Conservation (phyloP, 306 rosid species). For the Phaseolus lunatus region DNA sequence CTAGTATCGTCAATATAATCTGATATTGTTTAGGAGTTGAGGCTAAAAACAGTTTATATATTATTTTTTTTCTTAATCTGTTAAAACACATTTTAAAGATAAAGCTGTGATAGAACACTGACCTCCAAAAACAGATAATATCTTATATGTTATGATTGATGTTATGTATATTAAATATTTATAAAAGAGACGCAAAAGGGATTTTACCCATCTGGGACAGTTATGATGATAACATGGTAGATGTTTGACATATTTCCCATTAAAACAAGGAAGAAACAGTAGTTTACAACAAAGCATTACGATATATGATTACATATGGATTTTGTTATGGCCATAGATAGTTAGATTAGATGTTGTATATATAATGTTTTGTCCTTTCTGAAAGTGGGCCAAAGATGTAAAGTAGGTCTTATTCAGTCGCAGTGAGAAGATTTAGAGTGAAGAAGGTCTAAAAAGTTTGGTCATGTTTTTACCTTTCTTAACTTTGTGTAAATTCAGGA, state of each 20-base stretch:
- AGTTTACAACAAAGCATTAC: background rate
- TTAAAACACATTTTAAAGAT: too few relatives aligned
- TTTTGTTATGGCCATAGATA: background rate
- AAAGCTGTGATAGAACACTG: too few relatives aligned
- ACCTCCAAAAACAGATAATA: too few relatives aligned
- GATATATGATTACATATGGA: background rate
- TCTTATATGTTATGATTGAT: too few relatives aligned
- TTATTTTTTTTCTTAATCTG: too few relatives aligned
- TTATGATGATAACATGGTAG: background rate
- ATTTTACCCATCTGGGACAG: too few relatives aligned
- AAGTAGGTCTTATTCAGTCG: background rate
- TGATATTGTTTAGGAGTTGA: too few relatives aligned
- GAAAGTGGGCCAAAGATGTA: constrained; percentile 30
- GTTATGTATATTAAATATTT: too few relatives aligned
- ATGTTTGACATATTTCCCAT: background rate
- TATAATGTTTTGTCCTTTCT: constrained; percentile 28
- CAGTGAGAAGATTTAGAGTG: constrained; percentile 1
- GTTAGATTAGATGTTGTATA: constrained; percentile 18
- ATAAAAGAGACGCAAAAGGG: too few relatives aligned
- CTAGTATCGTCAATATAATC: too few relatives aligned
- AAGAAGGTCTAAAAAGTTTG: background rate
- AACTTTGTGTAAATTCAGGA: background rate
- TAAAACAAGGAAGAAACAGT: background rate
- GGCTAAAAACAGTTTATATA: too few relatives aligned
- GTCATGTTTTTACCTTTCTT: background rate